Evolutionary conservation across 306 rosid genomes (phyloP).

Genomic region (Prunus salicina): DNA sequence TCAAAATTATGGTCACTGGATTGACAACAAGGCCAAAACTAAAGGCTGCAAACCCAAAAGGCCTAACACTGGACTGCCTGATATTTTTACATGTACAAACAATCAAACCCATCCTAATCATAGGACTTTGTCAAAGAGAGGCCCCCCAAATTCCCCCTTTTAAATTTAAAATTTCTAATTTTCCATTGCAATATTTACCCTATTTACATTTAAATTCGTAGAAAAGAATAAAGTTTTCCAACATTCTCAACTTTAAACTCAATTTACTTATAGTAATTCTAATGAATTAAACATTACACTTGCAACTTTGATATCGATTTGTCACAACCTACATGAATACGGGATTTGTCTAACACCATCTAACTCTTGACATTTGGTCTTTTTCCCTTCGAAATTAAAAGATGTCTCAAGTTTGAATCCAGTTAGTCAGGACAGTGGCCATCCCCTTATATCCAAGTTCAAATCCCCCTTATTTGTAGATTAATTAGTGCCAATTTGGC

Average conservation of each 20-base stretch:
- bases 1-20: background rate
- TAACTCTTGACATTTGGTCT: too few relatives aligned
- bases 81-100: conserved; percentile 8
- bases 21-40: conserved; percentile 21
- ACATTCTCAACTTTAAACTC: background rate
- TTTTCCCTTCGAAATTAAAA: too few relatives aligned
- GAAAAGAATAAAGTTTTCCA: background rate
- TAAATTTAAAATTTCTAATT: background rate
- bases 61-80: background rate
- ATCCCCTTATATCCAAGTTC: too few relatives aligned
- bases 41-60: conserved; percentile 6
- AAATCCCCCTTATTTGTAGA: too few relatives aligned
- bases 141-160: background rate
- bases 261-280: too few relatives aligned
- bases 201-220: background rate
- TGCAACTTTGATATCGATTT: too few relatives aligned
- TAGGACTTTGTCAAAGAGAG: conserved; percentile 2
- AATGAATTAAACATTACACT: too few relatives aligned
- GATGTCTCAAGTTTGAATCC: too few relatives aligned
- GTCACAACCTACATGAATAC: too few relatives aligned
- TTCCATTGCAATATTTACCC: background rate
- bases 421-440: rapidly evolving
- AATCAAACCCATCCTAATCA: background rate
- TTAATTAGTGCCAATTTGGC: too few relatives aligned
- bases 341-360: too few relatives aligned